phyloP scores from a whole-genome alignment of 768 basidiomycete species.

The Kwoniella mangroviensis region DNA sequence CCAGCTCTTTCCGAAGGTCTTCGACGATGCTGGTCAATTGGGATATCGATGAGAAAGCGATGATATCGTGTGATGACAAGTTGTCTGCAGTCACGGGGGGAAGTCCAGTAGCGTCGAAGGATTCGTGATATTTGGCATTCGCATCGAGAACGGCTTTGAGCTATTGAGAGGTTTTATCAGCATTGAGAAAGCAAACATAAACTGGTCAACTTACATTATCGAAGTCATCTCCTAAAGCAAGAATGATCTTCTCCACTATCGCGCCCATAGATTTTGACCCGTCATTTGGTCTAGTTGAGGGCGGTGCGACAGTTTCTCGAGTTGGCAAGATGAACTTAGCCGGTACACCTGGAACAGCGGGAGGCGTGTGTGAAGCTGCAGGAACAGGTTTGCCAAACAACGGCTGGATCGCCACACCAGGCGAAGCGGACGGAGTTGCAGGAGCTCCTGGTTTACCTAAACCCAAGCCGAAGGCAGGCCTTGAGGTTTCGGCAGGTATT shows the following conservation, averaged over 20 bases:
- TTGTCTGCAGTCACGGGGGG: constrained; percentile 61
- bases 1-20: constrained; percentile 33
- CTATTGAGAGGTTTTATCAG: constrained; percentile 54
- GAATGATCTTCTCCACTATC: constrained; percentile 66
- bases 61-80: constrained; percentile 67
- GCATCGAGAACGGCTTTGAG: constrained; percentile 60
- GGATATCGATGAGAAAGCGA: constrained; percentile 63
- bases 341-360: neutral
- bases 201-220: constrained; percentile 63
- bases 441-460: constrained; percentile 33
- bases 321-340: constrained; percentile 6
- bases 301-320: neutral
- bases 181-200: neutral
- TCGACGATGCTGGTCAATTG: constrained; percentile 60
- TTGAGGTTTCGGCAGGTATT: constrained; percentile 23
- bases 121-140: constrained; percentile 57
- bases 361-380: neutral
- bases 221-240: constrained; percentile 64
- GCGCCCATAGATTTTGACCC: constrained; percentile 70
- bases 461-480: constrained; percentile 49
- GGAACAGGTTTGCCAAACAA: neutral
- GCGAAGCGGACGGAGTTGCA: neutral
- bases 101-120: constrained; percentile 27
- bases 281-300: neutral
- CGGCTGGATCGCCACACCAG: neutral